Evolutionary conservation across 2,329 filamentous ascomycete genomes (phyloP).

Genomic region (Clonostachys solani): DNA sequence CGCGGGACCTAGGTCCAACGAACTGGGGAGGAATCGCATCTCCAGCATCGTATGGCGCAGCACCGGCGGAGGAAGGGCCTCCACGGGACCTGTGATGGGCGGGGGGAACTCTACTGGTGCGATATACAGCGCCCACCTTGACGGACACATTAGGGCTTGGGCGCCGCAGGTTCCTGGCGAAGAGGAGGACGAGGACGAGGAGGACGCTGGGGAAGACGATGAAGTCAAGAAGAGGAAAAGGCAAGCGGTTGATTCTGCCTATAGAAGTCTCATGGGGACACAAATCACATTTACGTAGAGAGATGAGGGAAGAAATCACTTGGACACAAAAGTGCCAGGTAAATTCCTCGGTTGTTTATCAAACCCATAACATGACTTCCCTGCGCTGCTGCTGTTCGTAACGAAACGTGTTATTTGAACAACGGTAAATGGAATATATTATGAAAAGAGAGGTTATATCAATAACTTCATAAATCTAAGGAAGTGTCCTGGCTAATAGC

Average conservation of each 20-base stretch:
- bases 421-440: too few species aligned
- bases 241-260: conserved; percentile 76
- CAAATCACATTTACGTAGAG: conserved; percentile 58
- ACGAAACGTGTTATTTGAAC: too few species aligned
- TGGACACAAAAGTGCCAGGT: neutral
- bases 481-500: too few species aligned
- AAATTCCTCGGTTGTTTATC: too few species aligned
- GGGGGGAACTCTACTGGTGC: conserved; percentile 46
- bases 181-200: conserved; percentile 43
- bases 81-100: conserved; percentile 56
- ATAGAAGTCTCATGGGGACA: conserved; percentile 68
- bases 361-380: too few species aligned
- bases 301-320: neutral
- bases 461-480: too few species aligned
- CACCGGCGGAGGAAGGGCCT: conserved; percentile 52
- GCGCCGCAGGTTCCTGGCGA: conserved; percentile 52
- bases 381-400: too few species aligned
- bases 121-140: conserved; percentile 77
- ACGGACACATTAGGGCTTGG: conserved; percentile 83
- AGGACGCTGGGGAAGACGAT: conserved; percentile 34
- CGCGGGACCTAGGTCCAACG: conserved; percentile 33
- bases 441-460: too few species aligned
- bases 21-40: conserved; percentile 62
- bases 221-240: conserved; percentile 58
- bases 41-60: conserved; percentile 72